phyloP scores from a whole-genome alignment of 2,329 filamentous ascomycete genomes.

The Pseudohalonectria lignicola region DNA sequence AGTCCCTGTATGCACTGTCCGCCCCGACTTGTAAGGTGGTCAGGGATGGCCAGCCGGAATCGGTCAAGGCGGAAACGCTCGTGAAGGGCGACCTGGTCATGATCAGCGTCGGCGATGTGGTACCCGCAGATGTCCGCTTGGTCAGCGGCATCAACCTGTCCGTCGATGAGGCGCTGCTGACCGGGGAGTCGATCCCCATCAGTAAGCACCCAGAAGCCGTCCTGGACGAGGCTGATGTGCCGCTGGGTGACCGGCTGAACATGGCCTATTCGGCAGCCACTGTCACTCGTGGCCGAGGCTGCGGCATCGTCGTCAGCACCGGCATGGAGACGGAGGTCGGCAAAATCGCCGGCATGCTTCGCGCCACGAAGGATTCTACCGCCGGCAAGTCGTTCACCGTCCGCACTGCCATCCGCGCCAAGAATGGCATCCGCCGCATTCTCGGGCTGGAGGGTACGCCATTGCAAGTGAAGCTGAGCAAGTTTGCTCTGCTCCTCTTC shows the following conservation, averaged over 20 bases:
- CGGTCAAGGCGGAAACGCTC: slow-evolving; percentile 42
- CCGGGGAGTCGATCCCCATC: slow-evolving; percentile 61
- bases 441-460: slow-evolving; percentile 50
- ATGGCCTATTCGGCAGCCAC: slow-evolving; percentile 62
- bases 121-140: slow-evolving; percentile 50
- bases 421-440: slow-evolving; percentile 21
- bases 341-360: slow-evolving; percentile 43
- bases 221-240: slow-evolving; percentile 40
- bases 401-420: slow-evolving; percentile 20
- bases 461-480: slow-evolving; percentile 55
- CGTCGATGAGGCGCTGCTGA: slow-evolving; percentile 65
- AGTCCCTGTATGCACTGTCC: slow-evolving; percentile 46
- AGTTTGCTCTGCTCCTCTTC: slow-evolving; percentile 56
- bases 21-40: slow-evolving; percentile 49
- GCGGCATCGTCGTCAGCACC: slow-evolving; percentile 57
- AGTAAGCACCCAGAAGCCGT: slow-evolving; percentile 50
- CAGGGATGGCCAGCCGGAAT: slow-evolving; percentile 37
- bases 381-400: slow-evolving; percentile 16
- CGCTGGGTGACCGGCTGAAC: slow-evolving; percentile 60
- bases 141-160: slow-evolving; percentile 61
- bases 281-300: slow-evolving; percentile 60
- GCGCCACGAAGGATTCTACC: slow-evolving; percentile 29
- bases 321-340: slow-evolving; percentile 52
- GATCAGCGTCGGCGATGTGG: slow-evolving; percentile 54
- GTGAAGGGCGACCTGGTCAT: slow-evolving; percentile 57